Evolutionary conservation across 257 asterid species (phyloP).

Genomic region (Mentha longifolia): DNA sequence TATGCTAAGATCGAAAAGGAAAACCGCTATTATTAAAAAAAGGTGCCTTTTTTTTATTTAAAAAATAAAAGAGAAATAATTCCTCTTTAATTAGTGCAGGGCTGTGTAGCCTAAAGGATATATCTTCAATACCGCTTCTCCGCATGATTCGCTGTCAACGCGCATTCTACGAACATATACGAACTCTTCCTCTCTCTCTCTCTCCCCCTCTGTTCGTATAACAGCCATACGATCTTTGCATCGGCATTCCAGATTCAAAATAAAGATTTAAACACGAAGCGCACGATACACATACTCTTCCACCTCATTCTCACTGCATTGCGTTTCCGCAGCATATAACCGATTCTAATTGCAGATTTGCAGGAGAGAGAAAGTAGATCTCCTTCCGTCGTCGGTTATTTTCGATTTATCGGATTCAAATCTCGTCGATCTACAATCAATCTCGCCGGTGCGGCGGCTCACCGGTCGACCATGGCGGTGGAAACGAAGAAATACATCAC

Average conservation of each 20-base stretch:
- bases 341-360: neutral
- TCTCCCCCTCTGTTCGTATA: neutral
- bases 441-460: neutral
- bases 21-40: no score
- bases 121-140: neutral
- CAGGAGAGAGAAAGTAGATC: conserved; percentile 13
- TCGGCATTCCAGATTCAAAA: conserved; percentile 1
- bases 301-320: neutral
- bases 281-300: neutral
- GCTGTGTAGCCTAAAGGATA: neutral
- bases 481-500: conserved; percentile 44
- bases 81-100: no score
- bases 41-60: neutral
- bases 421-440: neutral
- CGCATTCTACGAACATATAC: neutral
- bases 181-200: neutral
- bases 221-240: neutral
- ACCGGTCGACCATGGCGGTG: neutral
- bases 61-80: no score
- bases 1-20: no score
- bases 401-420: neutral
- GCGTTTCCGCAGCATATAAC: neutral
- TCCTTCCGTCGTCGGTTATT: neutral
- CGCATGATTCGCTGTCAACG: conserved; percentile 20
- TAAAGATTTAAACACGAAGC: neutral